These are phyloP conservation scores for Ophiostoma sp. DNA, from an alignment of 2,329 filamentous ascomycete genomes.

Conservation along the genomic window DNA sequence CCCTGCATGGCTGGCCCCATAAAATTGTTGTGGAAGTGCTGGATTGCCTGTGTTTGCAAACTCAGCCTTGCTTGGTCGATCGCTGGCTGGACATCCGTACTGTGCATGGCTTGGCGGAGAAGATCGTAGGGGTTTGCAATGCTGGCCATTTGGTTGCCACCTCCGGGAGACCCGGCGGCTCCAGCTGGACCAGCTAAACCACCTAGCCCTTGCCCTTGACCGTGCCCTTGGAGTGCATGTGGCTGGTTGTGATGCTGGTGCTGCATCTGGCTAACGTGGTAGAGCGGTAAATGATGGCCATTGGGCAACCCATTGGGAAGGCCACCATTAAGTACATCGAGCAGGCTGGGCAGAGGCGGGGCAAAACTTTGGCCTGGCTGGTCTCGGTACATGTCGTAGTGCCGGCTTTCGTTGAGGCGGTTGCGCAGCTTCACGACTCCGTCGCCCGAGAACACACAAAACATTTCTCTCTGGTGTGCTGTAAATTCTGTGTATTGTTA, in stretches of 20 bases:
- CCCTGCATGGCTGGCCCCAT: too few species aligned
- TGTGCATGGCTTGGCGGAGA: background rate
- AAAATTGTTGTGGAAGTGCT: too few species aligned
- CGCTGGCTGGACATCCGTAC: background rate
- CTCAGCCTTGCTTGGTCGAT: background rate
- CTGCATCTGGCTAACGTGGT: background rate
- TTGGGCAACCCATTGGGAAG: background rate
- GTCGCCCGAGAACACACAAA: slow-evolving; percentile 91
- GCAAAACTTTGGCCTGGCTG: slow-evolving; percentile 21
- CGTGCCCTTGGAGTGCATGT: background rate
- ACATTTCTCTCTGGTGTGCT: slow-evolving; percentile 87
- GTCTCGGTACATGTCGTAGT: slow-evolving; percentile 44
- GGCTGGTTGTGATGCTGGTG: background rate
- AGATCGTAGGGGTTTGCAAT: background rate
- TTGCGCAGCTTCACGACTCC: slow-evolving; percentile 73
- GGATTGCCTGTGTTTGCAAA: background rate
- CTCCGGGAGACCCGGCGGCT: too few species aligned
- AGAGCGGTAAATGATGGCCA: background rate
- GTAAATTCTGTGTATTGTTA: slow-evolving; percentile 68
- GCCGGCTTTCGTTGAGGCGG: slow-evolving; percentile 60
- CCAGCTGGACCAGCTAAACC: too few species aligned
- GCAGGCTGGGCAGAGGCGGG: background rate
- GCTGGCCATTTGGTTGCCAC: background rate
- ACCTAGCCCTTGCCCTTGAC: too few species aligned
- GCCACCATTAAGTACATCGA: background rate